A percentile compares a stretch with the other conserved stretches of the same genome.
Conservation (phyloP, 805 yeast species). For the Pichia nakasei region DNA sequence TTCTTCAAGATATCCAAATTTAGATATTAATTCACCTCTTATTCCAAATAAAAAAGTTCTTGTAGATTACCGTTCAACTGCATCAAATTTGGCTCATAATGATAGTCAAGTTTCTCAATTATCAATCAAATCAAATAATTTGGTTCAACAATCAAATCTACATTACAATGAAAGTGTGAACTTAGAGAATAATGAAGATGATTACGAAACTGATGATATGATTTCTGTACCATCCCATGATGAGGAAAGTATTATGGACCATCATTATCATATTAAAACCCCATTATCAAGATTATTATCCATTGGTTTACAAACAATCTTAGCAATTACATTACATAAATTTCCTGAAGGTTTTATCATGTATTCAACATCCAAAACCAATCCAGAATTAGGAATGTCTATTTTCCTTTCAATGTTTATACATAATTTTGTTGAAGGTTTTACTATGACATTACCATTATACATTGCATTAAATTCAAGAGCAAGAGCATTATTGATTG, state of each 20-base stretch:
- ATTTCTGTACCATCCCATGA: slow-evolving; percentile 5
- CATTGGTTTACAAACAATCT: slow-evolving; percentile 82
- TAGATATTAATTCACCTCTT: slow-evolving; percentile 27
- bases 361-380: slow-evolving; percentile 63
- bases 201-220: neutral
- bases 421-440: slow-evolving; percentile 91
- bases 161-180: neutral
- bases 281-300: slow-evolving; percentile 72
- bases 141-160: neutral
- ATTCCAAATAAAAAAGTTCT: neutral
- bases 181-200: neutral
- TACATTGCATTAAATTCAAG: slow-evolving; percentile 65
- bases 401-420: slow-evolving; percentile 79
- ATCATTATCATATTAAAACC: slow-evolving; percentile 72
- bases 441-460: slow-evolving; percentile 85
- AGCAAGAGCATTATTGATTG: slow-evolving; percentile 50
- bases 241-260: slow-evolving; percentile 7
- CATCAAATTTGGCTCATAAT: too few relatives aligned
- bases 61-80: neutral
- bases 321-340: slow-evolving; percentile 84
- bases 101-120: neutral
- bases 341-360: slow-evolving; percentile 93
- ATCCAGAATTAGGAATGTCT: slow-evolving; percentile 62
- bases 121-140: neutral
- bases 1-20: slow-evolving; percentile 21